Conservation (phyloP, 768 basidiomycete species). For the Postia placenta region DNA sequence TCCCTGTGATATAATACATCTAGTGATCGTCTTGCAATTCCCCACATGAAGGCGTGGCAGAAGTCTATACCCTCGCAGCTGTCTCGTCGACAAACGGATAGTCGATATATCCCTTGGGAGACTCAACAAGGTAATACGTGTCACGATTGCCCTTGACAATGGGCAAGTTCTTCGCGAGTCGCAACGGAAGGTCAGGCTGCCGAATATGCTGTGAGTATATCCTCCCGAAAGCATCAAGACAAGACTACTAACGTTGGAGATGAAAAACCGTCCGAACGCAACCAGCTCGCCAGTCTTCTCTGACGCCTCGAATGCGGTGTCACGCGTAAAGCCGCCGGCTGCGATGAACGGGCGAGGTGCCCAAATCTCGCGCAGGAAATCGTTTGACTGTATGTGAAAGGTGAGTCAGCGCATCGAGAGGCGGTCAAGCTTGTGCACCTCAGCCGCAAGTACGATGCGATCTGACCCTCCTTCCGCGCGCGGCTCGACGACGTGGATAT, state of each 20-base stretch:
- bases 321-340: slow-evolving; percentile 17
- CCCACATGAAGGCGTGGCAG: too few species aligned
- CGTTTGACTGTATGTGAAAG: slow-evolving; percentile 24
- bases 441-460: background rate
- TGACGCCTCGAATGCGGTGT: slow-evolving; percentile 15
- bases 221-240: background rate
- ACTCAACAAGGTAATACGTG: background rate
- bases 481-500: slow-evolving; percentile 30
- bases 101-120: slow-evolving; percentile 5
- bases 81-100: slow-evolving; percentile 5
- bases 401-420: background rate
- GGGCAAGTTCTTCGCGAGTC: slow-evolving; percentile 29
- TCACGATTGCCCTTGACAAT: slow-evolving; percentile 16
- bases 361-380: slow-evolving; percentile 20
- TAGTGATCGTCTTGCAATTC: too few species aligned
- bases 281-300: slow-evolving; percentile 14
- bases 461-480: slow-evolving; percentile 4
- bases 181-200: slow-evolving; percentile 31
- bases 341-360: slow-evolving; percentile 13
- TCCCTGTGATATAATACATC: too few species aligned
- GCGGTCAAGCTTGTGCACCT: background rate
- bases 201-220: too few species aligned
- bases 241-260: slow-evolving; percentile 17
- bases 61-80: background rate
- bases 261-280: slow-evolving; percentile 22